Evolutionary conservation across 1,139 yeast genomes (phyloP).

Genomic region (Pichia sp.): DNA sequence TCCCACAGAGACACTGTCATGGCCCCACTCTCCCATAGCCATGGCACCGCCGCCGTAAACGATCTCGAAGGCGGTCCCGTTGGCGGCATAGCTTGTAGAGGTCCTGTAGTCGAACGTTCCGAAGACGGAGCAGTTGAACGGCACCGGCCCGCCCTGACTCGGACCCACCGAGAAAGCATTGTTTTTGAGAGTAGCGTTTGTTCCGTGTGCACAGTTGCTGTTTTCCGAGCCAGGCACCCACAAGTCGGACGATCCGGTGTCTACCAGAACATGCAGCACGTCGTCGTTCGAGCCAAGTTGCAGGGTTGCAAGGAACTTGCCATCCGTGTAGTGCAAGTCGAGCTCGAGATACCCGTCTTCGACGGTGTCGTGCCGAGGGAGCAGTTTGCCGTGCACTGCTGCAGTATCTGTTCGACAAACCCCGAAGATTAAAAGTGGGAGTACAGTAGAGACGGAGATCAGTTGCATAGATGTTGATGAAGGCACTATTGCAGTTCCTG

Average conservation of each 20-base stretch:
- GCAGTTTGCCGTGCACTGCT: background rate
- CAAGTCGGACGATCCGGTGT: constrained; percentile 66
- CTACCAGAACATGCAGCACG: constrained; percentile 49
- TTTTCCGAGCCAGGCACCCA: constrained; percentile 45
- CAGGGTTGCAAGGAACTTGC: constrained; percentile 35
- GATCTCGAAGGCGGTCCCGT: constrained; percentile 46
- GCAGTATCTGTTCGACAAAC: too few relatives aligned
- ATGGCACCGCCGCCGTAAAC: constrained; percentile 57
- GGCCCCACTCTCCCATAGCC: constrained; percentile 64
- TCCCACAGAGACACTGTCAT: constrained; percentile 46
- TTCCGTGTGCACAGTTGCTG: constrained; percentile 25
- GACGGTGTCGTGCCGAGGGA: background rate
- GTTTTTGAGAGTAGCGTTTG: background rate
- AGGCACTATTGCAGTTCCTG: too few relatives aligned
- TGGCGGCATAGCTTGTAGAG: constrained; percentile 44
- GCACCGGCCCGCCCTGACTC: background rate
- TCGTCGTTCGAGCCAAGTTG: constrained; percentile 54
- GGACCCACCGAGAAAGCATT: background rate
- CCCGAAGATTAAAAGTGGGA: too few relatives aligned
- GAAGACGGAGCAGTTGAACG: constrained; percentile 35
- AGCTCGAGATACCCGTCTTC: background rate
- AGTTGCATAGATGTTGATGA: too few relatives aligned
- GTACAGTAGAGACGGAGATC: too few relatives aligned
- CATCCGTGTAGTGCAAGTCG: background rate
- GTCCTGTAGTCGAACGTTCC: constrained; percentile 47